These are phyloP conservation scores for Colletotrichum cuscutae DNA, from an alignment of 2,329 filamentous ascomycete species.

Conservation along the genomic window DNA sequence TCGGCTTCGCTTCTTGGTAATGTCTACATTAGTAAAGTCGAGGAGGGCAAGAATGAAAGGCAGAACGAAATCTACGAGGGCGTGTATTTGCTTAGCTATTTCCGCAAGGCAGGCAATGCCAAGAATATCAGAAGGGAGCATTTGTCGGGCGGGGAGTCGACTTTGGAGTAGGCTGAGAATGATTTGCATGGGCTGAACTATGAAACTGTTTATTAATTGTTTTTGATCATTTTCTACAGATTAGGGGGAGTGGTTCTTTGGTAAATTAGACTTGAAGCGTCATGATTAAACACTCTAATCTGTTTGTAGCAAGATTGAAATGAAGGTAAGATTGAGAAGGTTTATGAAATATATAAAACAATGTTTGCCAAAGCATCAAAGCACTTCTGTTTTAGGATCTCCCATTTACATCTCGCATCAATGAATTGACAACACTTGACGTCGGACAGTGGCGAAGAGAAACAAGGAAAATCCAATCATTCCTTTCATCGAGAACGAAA, in stretches of 20 bases:
- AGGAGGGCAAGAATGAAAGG: conserved; percentile 40
- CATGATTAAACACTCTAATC: background rate
- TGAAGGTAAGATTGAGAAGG: no score
- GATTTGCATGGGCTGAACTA: background rate
- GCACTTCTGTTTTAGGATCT: background rate
- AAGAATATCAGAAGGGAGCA: background rate
- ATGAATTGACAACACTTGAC: background rate
- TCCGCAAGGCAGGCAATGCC: background rate
- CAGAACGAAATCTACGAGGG: conserved; percentile 43
- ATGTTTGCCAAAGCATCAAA: background rate
- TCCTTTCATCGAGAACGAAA: background rate
- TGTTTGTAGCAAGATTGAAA: no score
- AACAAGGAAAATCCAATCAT: background rate
- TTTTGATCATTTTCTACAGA: background rate
- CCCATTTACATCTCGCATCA: background rate
- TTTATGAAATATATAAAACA: no score
- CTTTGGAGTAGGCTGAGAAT: background rate
- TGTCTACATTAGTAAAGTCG: conserved; percentile 43
- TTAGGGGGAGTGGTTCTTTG: background rate
- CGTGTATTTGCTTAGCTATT: conserved; percentile 41
- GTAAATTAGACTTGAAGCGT: background rate
- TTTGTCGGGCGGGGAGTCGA: background rate
- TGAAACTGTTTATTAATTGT: background rate
- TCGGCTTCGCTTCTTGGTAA: conserved; percentile 45
- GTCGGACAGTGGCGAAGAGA: background rate